These are phyloP conservation scores for Claviceps fusiformis DNA, from an alignment of 2,329 filamentous ascomycete genomes.

Conservation along the genomic window DNA sequence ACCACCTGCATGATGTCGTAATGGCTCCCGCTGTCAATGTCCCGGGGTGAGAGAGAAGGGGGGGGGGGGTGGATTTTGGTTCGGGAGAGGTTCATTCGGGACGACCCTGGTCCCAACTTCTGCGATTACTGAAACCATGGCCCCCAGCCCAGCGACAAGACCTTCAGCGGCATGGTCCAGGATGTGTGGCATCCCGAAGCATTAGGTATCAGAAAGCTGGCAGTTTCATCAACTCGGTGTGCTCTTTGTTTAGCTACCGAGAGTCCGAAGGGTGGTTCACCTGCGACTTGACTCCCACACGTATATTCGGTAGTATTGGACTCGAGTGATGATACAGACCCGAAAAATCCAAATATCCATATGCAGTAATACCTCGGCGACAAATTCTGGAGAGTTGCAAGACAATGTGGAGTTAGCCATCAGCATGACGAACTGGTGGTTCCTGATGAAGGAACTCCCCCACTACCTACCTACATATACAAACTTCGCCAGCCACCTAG, in stretches of 20 bases:
- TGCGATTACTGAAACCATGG: conserved; percentile 1
- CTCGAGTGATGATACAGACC: not conserved
- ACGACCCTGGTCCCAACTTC: not conserved
- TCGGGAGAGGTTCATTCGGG: not conserved
- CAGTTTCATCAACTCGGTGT: not conserved
- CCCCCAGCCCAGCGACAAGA: not conserved
- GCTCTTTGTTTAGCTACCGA: not conserved
- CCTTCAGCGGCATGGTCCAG: not conserved
- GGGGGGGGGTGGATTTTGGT: not conserved
- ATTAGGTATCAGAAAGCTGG: not conserved
- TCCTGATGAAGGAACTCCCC: not conserved
- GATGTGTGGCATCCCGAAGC: not conserved
- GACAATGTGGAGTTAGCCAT: not conserved
- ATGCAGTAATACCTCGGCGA: conserved; percentile 1
- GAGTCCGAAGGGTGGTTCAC: not conserved
- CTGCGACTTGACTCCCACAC: not conserved
- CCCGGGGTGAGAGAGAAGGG: too few species aligned
- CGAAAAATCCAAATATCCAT: not conserved
- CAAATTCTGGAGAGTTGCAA: not conserved
- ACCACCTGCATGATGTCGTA: conserved; percentile 1
- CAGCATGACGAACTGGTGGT: not conserved
- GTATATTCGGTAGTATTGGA: not conserved
- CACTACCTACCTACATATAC: not conserved
- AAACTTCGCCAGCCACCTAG: not conserved
- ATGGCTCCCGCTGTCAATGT: conserved; percentile 3